A percentile compares a stretch with the other conserved stretches of the same genome.
Evolutionary conservation across 2,329 filamentous ascomycete genomes (phyloP).

Genomic region (Colletotrichum noveboracense): DNA sequence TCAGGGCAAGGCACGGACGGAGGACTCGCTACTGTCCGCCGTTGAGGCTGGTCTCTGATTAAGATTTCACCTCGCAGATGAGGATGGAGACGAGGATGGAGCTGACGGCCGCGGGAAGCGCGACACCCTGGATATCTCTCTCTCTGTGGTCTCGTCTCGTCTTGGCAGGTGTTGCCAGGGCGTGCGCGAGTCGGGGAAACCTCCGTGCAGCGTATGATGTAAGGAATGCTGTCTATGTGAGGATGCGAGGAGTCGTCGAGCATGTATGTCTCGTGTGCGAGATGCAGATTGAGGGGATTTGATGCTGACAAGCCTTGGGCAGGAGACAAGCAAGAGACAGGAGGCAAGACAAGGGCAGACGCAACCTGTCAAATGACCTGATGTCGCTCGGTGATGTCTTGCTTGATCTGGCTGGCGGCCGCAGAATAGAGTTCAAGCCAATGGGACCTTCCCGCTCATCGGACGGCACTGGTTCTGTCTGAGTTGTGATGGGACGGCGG

Average conservation of each 20-base stretch:
- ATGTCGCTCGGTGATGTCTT: slow-evolving; percentile 2
- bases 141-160: not conserved
- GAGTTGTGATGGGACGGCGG: not conserved
- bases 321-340: not conserved
- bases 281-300: not conserved
- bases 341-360: slow-evolving; percentile 8
- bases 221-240: not conserved
- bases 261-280: not conserved
- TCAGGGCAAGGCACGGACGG: not conserved
- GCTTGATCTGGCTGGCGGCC: slow-evolving; percentile 8
- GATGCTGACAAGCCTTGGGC: not conserved
- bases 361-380: slow-evolving; percentile 17
- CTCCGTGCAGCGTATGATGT: not conserved
- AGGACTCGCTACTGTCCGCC: not conserved
- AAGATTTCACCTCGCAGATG: not conserved
- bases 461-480: not conserved
- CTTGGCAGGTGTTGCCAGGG: not conserved
- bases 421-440: slow-evolving; percentile 17
- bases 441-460: slow-evolving; percentile 14
- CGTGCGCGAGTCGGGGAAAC: not conserved
- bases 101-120: not conserved
- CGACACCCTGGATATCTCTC: not conserved
- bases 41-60: not conserved
- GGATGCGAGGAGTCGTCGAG: not conserved
- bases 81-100: not conserved